These are phyloP conservation scores for Zelopaecilomyces penicillatus DNA, from an alignment of 2,329 filamentous ascomycete species.

Conservation along the genomic window DNA sequence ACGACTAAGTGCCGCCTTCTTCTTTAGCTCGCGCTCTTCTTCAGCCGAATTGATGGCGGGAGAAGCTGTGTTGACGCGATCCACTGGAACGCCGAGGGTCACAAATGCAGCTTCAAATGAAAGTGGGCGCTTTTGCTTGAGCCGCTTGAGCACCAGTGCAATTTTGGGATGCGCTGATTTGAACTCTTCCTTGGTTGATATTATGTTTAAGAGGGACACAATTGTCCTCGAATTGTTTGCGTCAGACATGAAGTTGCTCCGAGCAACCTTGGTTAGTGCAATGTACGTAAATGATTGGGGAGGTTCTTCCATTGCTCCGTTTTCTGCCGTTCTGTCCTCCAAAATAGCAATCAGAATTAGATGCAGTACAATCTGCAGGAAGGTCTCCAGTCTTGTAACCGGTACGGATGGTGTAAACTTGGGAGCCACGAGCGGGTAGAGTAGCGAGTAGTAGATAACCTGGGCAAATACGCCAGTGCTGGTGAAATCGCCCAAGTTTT, in stretches of 20 bases:
- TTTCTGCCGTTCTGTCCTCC: constrained; percentile 63
- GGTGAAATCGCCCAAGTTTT: constrained; percentile 69
- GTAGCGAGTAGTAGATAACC: constrained; percentile 77
- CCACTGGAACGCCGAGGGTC: constrained; percentile 57
- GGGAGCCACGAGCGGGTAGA: constrained; percentile 67
- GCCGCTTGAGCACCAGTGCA: constrained; percentile 68
- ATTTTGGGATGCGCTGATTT: constrained; percentile 81
- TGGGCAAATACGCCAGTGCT: constrained; percentile 79
- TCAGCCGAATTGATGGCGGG: constrained; percentile 62
- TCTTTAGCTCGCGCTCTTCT: constrained; percentile 74
- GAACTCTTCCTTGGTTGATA: constrained; percentile 63
- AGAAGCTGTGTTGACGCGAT: constrained; percentile 73
- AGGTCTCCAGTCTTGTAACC: constrained; percentile 77
- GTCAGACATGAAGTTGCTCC: constrained; percentile 52
- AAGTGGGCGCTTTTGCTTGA: constrained; percentile 72
- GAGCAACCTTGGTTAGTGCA: constrained; percentile 56
- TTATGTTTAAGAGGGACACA: constrained; percentile 52
- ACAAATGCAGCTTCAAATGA: constrained; percentile 63
- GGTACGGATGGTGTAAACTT: constrained; percentile 67
- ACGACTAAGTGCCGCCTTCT: constrained; percentile 79
- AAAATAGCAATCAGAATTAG: constrained; percentile 75
- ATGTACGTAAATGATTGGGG: constrained; percentile 63
- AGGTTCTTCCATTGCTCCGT: constrained; percentile 37
- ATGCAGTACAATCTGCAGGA: constrained; percentile 85
- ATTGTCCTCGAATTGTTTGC: constrained; percentile 52